phyloP scores from a whole-genome alignment of 2,329 filamentous ascomycete species.

The Hymenoscyphus scutula region DNA sequence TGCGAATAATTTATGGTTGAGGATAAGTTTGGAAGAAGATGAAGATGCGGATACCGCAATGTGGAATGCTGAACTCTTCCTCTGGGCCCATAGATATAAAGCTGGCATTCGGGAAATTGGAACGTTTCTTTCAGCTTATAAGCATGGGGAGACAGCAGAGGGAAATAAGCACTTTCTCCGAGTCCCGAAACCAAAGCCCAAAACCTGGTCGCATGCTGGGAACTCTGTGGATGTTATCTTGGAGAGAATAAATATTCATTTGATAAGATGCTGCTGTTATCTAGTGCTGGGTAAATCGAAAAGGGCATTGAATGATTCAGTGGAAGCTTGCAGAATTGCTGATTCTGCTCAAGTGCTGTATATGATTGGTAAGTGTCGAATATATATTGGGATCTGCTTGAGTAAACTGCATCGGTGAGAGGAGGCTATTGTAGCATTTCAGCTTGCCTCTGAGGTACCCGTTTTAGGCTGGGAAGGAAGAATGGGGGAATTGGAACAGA shows the following conservation, averaged over 20 bases:
- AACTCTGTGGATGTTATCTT: neutral
- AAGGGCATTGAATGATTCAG: neutral
- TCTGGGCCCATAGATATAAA: neutral
- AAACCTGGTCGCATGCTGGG: neutral
- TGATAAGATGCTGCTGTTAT: neutral
- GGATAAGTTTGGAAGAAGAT: neutral
- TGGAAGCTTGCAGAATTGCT: neutral
- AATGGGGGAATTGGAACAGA: neutral
- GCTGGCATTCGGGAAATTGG: neutral
- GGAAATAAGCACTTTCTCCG: neutral
- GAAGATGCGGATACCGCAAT: neutral
- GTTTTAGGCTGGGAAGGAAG: neutral
- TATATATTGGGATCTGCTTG: neutral
- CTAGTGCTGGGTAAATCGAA: neutral
- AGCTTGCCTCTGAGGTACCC: neutral
- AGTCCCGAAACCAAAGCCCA: neutral
- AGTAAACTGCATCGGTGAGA: neutral
- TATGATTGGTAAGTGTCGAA: neutral
- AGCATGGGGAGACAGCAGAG: neutral
- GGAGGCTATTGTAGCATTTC: neutral
- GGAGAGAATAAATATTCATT: neutral
- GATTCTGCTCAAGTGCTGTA: neutral
- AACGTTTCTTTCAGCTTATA: neutral
- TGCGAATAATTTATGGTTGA: neutral
- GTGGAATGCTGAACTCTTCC: neutral